Base-by-base conservation (phyloP, 2,329 filamentous ascomycete genomes). In the Endocalyx cinctus region DNA sequence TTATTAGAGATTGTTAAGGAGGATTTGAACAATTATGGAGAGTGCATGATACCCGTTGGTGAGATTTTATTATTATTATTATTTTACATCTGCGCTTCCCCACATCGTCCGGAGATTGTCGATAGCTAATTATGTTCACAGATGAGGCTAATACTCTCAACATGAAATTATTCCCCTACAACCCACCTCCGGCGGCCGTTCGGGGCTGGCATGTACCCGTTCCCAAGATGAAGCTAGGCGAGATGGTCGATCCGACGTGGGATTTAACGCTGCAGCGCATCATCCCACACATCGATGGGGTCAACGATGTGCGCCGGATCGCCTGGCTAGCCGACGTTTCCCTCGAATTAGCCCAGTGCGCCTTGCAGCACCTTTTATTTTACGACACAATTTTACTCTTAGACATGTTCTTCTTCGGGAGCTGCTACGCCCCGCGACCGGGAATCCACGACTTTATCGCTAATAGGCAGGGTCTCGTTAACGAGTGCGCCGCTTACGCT, bases 31-130 rank as follows among this genome's bases (percentile, higher is more conserved):
- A 94, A 94, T 51, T 98, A 96, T 54, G 89, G 87, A 54, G 92
- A 98, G 66, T 95, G 89, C 70, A 95, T 95, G 89, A 95, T 96
- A 52, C 89, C 89, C 1, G 90, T 96, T 43, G 86, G 86, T 89
- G 65, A 43, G 76, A n/a, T n/a, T n/a, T n/a, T n/a, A n/a, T n/a
- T n/a, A n/a, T n/a, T n/a, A n/a, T n/a, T 67, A 12, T 25, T 23
- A 25, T 22, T 34, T n/a, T 29, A 10, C 23, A 18, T 29, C 17
- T 29, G 15, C 17, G 15, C 25, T 6, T 31, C 15, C 17, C 13
- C 22, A 17, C 17, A 4, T 5, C 29, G 8, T n/a, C 22, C 11
- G 20, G 20, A 23, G 8, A n/a, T 23, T 8, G 20, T n/a, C n/a
- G 20, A 13, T 18, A 13, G 10, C 35, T 50, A 16, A 44, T 43